Base-by-base conservation (phyloP, 306 rosid species). In the Lathyrus aphaca region DNA sequence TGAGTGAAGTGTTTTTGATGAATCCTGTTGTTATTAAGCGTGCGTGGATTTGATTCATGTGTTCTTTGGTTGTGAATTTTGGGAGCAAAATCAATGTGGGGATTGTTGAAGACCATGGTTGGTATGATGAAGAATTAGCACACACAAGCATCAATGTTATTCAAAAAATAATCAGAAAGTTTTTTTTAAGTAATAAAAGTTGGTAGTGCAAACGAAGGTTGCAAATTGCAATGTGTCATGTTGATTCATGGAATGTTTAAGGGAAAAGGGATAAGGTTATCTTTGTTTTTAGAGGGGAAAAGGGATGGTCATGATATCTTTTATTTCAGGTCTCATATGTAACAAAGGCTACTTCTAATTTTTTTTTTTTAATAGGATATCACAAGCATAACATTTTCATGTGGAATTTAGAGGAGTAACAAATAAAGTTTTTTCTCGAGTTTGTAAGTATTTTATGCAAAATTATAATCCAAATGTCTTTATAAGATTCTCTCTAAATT, bases 41-140 rank as follows among this genome's bases (percentile, higher is more conserved):
- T 12, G 90, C 88, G 10, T 90, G 96, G 39, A 90, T 44, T 65
- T 85, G 94, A 59, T 84, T 84, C 64, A 81, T 78, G 45, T 84
- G 86, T 32, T 74, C 66, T 48, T 10, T 14, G 19, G 89, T 90
- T 54, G 66, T 81, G 87, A 91, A 90, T 62, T 87, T 79, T 50
- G 70, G 75, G 75, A 90, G 79, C 45, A 74, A 55, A n/a, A 11
- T 30, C 30, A 86, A 81, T 58, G 85, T 78, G 16, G 83, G 79
- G 5, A 69, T 77, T 39, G 79, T 58, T 15, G 86, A 79, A 57
- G 73, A 73, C 96, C 91, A 90, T 83, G 82, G 84, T 32, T 74
- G 96, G 61, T 68, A 50, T 57, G 89, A 79, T 50, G 84, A 73
- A 43, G 84, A 75, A 73, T 69, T 72, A 71, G 77, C 82, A 68